These are phyloP conservation scores for Fraxinus latifolia DNA, from an alignment of 305 asterid genomes.

Conservation along the genomic window DNA sequence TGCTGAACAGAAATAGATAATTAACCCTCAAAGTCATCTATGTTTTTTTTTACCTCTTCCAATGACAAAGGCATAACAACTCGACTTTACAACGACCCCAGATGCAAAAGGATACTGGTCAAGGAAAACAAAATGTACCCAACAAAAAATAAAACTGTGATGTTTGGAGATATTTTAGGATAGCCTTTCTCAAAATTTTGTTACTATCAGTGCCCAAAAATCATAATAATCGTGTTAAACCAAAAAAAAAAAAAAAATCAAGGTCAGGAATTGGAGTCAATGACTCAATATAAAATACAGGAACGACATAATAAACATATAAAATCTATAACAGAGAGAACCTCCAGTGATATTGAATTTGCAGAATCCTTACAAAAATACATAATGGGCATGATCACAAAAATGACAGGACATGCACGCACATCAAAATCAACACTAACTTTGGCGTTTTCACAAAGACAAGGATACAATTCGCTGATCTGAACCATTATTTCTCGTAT, in stretches of 20 bases:
- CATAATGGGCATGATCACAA: background rate
- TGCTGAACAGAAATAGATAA: background rate
- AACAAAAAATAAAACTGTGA: background rate
- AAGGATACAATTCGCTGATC: slow-evolving; percentile 92
- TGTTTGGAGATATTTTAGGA: background rate
- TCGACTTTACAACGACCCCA: slow-evolving; percentile 55
- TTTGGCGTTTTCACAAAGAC: background rate
- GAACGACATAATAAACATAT: background rate
- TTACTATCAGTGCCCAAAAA: background rate
- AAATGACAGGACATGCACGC: background rate
- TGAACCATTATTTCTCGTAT: slow-evolving; percentile 54
- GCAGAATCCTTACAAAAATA: background rate
- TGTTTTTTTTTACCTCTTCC: slow-evolving; percentile 56
- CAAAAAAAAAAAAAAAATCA: background rate
- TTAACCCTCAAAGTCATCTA: background rate
- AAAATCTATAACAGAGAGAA: background rate
- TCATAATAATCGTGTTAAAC: background rate
- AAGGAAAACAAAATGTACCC: slow-evolving; percentile 38
- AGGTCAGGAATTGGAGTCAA: background rate
- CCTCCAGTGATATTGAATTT: background rate
- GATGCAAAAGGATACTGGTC: slow-evolving; percentile 32
- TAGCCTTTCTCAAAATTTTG: background rate
- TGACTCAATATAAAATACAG: background rate
- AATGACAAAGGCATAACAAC: slow-evolving; percentile 79
- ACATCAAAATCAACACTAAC: background rate